Evolutionary conservation across 2,329 filamentous ascomycete species (phyloP).

Genomic region (Claviceps capensis): DNA sequence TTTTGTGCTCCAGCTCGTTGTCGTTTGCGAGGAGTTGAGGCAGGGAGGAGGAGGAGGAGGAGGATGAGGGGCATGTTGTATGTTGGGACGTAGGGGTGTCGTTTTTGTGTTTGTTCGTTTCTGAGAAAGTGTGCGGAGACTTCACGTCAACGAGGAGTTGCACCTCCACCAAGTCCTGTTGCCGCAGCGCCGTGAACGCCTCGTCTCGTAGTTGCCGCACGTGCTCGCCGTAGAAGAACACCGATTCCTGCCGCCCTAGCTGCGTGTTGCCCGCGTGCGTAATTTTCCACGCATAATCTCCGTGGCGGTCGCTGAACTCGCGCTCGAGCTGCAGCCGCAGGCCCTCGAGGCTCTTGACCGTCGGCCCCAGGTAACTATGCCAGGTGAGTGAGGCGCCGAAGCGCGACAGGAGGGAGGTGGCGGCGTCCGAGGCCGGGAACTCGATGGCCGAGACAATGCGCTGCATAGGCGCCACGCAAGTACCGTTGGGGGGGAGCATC

Average conservation of each 20-base stretch:
- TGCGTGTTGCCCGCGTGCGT: constrained; percentile 69
- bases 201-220: constrained; percentile 68
- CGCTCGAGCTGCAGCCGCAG: constrained; percentile 54
- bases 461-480: constrained; percentile 57
- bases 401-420: constrained; percentile 18
- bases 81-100: neutral
- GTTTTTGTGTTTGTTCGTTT: neutral
- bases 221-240: constrained; percentile 65
- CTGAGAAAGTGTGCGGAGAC: constrained; percentile 14
- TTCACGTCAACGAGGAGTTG: constrained; percentile 37
- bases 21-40: constrained; percentile 5
- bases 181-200: constrained; percentile 67
- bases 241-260: constrained; percentile 75
- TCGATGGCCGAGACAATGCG: constrained; percentile 57
- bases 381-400: constrained; percentile 21
- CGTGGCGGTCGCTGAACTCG: constrained; percentile 33
- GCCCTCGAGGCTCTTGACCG: constrained; percentile 38
- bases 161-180: constrained; percentile 59
- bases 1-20: neutral
- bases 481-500: constrained; percentile 63
- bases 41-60: neutral
- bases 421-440: constrained; percentile 36
- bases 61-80: neutral
- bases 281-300: constrained; percentile 49
- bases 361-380: constrained; percentile 26